phyloP scores from a whole-genome alignment of 1,284 basidiomycete genomes.

The Afroboletus lepidellus region DNA sequence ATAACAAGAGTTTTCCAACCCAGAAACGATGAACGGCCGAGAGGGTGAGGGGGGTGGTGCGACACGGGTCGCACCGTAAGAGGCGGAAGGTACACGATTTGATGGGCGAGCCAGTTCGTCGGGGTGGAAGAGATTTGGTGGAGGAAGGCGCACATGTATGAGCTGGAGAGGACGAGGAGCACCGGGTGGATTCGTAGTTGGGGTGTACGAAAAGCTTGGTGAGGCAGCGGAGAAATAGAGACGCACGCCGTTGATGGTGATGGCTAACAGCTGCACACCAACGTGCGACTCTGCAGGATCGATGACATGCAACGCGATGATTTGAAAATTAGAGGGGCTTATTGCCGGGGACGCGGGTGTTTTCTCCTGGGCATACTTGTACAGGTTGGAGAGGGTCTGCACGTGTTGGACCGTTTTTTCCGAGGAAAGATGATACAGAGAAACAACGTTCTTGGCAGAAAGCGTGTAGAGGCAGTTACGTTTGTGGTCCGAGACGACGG shows the following conservation, averaged over 20 bases:
- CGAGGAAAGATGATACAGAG: constrained; percentile 59
- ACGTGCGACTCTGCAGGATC: constrained; percentile 60
- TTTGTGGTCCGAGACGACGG: constrained; percentile 62
- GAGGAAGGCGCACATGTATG: constrained; percentile 77
- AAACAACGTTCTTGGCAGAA: constrained; percentile 66
- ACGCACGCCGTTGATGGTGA: constrained; percentile 77
- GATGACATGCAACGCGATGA: constrained; percentile 65
- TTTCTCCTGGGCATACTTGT: constrained; percentile 72
- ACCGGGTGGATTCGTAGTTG: constrained; percentile 34
- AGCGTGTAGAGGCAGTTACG: constrained; percentile 77
- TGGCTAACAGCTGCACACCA: constrained; percentile 73
- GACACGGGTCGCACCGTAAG: constrained; percentile 47
- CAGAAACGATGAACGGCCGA: constrained; percentile 55
- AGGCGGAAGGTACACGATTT: constrained; percentile 38
- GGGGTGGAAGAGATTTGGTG: constrained; percentile 71
- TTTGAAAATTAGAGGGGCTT: constrained; percentile 64
- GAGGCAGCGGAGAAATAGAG: constrained; percentile 72
- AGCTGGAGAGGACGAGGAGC: constrained; percentile 55
- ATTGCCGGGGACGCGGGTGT: constrained; percentile 70
- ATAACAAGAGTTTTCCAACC: constrained; percentile 60
- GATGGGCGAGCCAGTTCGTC: constrained; percentile 59
- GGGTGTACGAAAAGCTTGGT: constrained; percentile 35
- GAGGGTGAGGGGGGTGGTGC: constrained; percentile 42
- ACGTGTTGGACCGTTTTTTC: constrained; percentile 66
- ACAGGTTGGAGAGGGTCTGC: constrained; percentile 67